Evolutionary conservation across 805 yeast genomes (phyloP).

Genomic region (Metschnikowia cerradonensis): DNA sequence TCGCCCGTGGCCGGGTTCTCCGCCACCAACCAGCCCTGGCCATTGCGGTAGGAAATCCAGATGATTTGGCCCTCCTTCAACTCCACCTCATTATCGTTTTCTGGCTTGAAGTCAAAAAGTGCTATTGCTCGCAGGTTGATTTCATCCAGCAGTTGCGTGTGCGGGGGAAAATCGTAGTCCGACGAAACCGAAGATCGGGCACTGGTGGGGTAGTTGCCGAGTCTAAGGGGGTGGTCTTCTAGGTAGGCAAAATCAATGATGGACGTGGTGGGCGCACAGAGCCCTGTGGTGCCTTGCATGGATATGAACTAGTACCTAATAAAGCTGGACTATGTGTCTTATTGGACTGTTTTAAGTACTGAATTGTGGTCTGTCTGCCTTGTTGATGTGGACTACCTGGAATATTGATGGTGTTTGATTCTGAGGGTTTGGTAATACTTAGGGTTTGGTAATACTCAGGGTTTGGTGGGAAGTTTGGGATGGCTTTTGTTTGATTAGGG

Average conservation of each 20-base stretch:
- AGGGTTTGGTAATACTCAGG: too few species aligned
- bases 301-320: not conserved
- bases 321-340: not conserved
- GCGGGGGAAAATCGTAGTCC: slow-evolving; percentile 9
- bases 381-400: too few species aligned
- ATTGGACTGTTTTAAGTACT: too few species aligned
- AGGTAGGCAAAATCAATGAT: slow-evolving; percentile 84
- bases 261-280: slow-evolving; percentile 37
- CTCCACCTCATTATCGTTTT: slow-evolving; percentile 86
- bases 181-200: slow-evolving; percentile 9
- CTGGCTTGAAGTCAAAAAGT: slow-evolving; percentile 84
- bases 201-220: slow-evolving; percentile 39
- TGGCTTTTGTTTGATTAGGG: too few species aligned
- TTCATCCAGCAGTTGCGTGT: slow-evolving; percentile 25
- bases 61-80: slow-evolving; percentile 77
- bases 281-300: slow-evolving; percentile 6
- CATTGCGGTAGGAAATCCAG: slow-evolving; percentile 86
- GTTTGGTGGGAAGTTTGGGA: too few species aligned
- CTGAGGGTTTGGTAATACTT: too few species aligned
- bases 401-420: too few species aligned
- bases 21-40: slow-evolving; percentile 98
- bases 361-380: too few species aligned
- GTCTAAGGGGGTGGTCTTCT: slow-evolving; percentile 62
- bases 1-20: slow-evolving; percentile 69
- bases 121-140: slow-evolving; percentile 69